These are phyloP conservation scores for Pyrenochaeta sp. DNA, from an alignment of 2,329 filamentous ascomycete species.

Conservation along the genomic window DNA sequence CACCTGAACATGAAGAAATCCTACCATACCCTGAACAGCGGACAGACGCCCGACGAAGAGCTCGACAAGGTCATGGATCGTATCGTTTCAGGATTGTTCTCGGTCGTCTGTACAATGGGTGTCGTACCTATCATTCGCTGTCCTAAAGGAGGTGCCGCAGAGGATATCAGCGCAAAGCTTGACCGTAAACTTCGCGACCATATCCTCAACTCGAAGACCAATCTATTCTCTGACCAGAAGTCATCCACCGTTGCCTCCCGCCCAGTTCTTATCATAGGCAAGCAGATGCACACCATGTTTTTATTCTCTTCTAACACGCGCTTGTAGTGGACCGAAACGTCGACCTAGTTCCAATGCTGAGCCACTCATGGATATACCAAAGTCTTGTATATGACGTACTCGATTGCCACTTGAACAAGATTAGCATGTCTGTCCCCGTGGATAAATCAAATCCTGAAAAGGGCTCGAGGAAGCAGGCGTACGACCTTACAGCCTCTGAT, in stretches of 20 bases:
- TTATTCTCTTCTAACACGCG: constrained; percentile 3
- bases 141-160: constrained; percentile 89
- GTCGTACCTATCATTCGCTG: constrained; percentile 95
- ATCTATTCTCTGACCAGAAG: constrained; percentile 77
- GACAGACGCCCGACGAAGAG: constrained; percentile 87
- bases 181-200: constrained; percentile 96
- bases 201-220: constrained; percentile 96
- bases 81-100: constrained; percentile 96
- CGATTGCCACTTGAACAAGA: constrained; percentile 86
- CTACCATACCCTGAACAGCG: constrained; percentile 97
- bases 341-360: constrained; percentile 97
- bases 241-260: constrained; percentile 69
- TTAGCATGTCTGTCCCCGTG: constrained; percentile 84
- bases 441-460: constrained; percentile 80
- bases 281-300: constrained; percentile 72
- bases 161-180: constrained; percentile 92
- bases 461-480: constrained; percentile 83
- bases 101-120: constrained; percentile 98
- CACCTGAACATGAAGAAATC: constrained; percentile 92
- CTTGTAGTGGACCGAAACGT: constrained; percentile 90
- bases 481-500: constrained; percentile 88
- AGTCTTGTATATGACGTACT: constrained; percentile 83
- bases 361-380: constrained; percentile 69
- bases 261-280: constrained; percentile 90
- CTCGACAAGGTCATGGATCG: constrained; percentile 87